Base-by-base conservation (phyloP, 768 basidiomycete species). In the Serendipita vermifera region DNA sequence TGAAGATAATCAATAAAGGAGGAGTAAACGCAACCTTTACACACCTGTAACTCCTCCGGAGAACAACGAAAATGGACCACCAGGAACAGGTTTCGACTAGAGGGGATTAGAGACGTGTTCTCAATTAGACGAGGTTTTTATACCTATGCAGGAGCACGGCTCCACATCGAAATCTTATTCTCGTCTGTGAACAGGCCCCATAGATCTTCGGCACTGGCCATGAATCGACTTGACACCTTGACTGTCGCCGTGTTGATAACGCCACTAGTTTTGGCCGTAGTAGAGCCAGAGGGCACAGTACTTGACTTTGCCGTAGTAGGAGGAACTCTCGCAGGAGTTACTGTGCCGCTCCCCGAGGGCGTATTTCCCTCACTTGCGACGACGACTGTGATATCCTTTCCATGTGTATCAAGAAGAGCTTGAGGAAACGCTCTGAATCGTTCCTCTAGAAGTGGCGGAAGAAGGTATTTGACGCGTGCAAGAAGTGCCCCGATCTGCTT, bases 71-170 rank as follows among this genome's bases (percentile, higher is more conserved):
- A 83, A 97, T 22, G 82, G 79, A 2, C 81, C 73, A 38, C 78
- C 87, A 29, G 76, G 70, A 64, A 79, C 70, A 32, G 85, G 77
- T 27, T 69, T 71, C 11, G 88, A 85, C 88, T 91, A 60, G 54
- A n/a, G 32, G n/a, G 46, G 56, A 35, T 48, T 33, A 36, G 59
- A 57, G 46, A 33, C 33, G 57, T 22, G 55, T 24, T 55, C 33
- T 65, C 46, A 66, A 56, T 31, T 58, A 20, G 40, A 38, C 35
- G 33, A 39, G 51, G 22, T 54, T n/a, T n/a, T n/a, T n/a, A n/a
- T n/a, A 91, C 91, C 80, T 88, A 77, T 14, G 92, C 93, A 38
- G 81, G 69, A 29, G 88, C 83, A 54, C 89, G 80, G 38, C 87
- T 85, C 92, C 92, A 96, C 59, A 67, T 71, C 14, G 88, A 85